These are phyloP conservation scores for Sporothrix luriei DNA, from an alignment of 2,329 filamentous ascomycete genomes.

Conservation along the genomic window DNA sequence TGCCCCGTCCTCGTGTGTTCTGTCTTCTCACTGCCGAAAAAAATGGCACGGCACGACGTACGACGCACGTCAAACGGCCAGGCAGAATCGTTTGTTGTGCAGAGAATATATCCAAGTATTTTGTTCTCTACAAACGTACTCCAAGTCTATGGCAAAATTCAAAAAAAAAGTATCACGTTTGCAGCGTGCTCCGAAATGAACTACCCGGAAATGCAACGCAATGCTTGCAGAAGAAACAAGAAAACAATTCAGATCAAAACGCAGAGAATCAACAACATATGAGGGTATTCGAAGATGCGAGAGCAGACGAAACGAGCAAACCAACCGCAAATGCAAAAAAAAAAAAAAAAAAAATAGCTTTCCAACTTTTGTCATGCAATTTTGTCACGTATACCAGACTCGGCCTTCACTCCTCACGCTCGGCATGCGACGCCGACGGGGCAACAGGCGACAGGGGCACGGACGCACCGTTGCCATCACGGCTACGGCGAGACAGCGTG, in stretches of 20 bases:
- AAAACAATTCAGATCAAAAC: neutral
- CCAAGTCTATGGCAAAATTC: neutral
- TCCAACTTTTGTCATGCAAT: conserved; percentile 23
- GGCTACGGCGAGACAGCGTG: conserved; percentile 19
- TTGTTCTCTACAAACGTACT: neutral
- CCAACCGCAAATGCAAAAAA: neutral
- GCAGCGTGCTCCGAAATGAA: conserved; percentile 13
- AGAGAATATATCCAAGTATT: neutral
- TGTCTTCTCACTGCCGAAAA: neutral
- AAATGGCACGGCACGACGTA: neutral
- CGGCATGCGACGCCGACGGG: neutral
- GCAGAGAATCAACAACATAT: conserved; percentile 6
- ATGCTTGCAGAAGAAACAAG: conserved; percentile 13
- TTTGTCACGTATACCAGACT: neutral
- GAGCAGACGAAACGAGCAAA: neutral
- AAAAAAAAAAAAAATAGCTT: neutral
- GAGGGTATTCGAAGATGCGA: conserved; percentile 23
- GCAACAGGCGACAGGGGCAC: conserved; percentile 25
- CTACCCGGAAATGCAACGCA: conserved; percentile 9
- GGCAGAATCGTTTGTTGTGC: neutral
- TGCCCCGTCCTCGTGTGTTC: neutral
- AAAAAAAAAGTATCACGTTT: neutral
- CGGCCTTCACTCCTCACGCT: neutral
- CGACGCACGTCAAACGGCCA: neutral
- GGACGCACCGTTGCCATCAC: neutral